A percentile compares a stretch with the other conserved stretches of the same genome.
Evolutionary conservation across 805 yeast species (phyloP).

Genomic region (Candida cerambycidarum): DNA sequence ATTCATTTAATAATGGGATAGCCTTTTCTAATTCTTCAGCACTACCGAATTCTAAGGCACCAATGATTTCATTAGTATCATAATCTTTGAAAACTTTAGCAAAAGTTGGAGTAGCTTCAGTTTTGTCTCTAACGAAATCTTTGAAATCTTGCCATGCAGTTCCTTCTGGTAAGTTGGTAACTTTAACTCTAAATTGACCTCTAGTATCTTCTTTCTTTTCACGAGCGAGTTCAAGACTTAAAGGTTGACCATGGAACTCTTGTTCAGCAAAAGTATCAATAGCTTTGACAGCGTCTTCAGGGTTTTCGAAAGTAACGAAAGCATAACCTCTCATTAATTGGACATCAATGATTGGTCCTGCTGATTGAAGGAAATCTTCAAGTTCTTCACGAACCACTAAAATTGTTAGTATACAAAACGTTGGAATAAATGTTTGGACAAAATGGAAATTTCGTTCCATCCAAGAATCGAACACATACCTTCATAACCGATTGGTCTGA

Average conservation of each 20-base stretch:
- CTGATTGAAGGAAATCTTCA: constrained; percentile 64
- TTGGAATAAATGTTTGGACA: no score
- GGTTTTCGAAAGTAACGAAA: constrained; percentile 78
- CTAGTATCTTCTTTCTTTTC: constrained; percentile 59
- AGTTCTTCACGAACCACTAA: constrained; percentile 50
- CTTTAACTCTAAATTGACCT: constrained; percentile 72
- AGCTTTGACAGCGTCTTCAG: constrained; percentile 53
- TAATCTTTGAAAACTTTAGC: constrained; percentile 51
- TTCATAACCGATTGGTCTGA: constrained; percentile 63
- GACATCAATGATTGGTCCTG: constrained; percentile 67
- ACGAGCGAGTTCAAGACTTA: constrained; percentile 55
- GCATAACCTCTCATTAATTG: constrained; percentile 82
- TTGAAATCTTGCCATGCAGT: constrained; percentile 87
- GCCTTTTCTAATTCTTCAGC: constrained; percentile 79
- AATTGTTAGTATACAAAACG: constrained; percentile 8
- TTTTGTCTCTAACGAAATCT: constrained; percentile 83
- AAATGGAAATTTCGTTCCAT: no score
- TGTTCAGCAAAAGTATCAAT: constrained; percentile 45
- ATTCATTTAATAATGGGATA: constrained; percentile 67
- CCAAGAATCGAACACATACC: constrained; percentile 22
- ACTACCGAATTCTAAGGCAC: constrained; percentile 56
- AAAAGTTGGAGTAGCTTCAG: constrained; percentile 61
- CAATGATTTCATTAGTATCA: constrained; percentile 45
- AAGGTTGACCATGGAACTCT: constrained; percentile 50
- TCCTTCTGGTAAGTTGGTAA: constrained; percentile 69